Base-by-base conservation (phyloP, 2,329 filamentous ascomycete species). In the Westerdykella sp. region DNA sequence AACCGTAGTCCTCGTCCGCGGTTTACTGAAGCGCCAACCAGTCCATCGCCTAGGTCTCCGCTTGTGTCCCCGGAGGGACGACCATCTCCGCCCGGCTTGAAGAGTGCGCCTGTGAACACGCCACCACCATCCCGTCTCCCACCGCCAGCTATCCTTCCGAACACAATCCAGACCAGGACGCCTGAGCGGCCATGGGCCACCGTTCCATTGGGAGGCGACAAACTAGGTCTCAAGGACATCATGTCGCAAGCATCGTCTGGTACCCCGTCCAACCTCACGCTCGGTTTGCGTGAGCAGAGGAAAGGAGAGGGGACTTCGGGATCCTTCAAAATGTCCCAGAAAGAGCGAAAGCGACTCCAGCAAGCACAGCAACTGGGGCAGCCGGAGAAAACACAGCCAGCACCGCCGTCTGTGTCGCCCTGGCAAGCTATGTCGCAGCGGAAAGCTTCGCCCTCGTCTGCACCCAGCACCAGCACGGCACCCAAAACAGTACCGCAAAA, bases 251-350 rank as follows among this genome's bases (percentile, higher is more conserved):
- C 78, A 2, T 74, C 78, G 0, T 58, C 65, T 21, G 68, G 61
- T 18, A 69, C 71, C 34, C 69, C 74, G 1, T 80, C 78, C 1
- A 76, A 73, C 41, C 54, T 80, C 15, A 76, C 75, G 1, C 53
- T 77, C 25, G 76, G 70, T 0, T 67, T 80, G 40, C 73, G 73
- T 6, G 66, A 65, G 18, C 68, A 73, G 40, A 67, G 70, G 45
- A 67, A 50, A 39, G 60, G 60, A 25, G 57, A 59, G 54, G 65
- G 62, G 34, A 53, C 55, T 32, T 57, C 52, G 42, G 66, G 56
- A 56, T 58, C 55, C 59, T 67, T 71, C 0, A 95, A 87, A 62
- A 68, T 95, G 53, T 95, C 90, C 0, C 93, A 97, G 56, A 95
- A 93, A 60, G 90, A 96, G 64, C 82, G 89, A 16, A 97, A 95